phyloP scores from a whole-genome alignment of 2,329 filamentous ascomycete species.

The Bipolaris zeicola region DNA sequence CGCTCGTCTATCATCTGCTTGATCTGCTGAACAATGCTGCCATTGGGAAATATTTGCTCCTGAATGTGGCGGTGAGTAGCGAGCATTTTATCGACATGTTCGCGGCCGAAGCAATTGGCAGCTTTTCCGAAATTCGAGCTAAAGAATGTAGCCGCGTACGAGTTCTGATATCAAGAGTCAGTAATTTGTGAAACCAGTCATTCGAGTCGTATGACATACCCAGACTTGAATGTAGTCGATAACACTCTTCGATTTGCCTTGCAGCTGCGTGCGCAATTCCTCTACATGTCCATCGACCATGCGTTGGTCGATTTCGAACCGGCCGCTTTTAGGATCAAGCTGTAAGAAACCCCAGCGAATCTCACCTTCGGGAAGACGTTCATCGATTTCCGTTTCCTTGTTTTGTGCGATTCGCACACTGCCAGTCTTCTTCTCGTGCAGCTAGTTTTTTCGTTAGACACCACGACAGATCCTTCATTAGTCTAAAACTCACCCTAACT shows the following conservation, averaged over 20 bases:
- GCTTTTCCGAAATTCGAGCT: constrained; percentile 59
- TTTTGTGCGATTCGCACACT: constrained; percentile 44
- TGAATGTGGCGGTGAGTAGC: constrained; percentile 58
- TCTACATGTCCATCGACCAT: constrained; percentile 42
- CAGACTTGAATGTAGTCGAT: constrained; percentile 40
- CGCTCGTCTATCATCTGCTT: constrained; percentile 58
- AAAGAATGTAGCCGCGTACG: constrained; percentile 60
- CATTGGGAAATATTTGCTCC: constrained; percentile 52
- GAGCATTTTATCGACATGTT: constrained; percentile 61
- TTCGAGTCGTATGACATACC: constrained; percentile 4
- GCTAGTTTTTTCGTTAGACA: constrained; percentile 19
- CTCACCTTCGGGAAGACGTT: constrained; percentile 33
- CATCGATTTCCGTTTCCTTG: constrained; percentile 19
- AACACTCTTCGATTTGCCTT: constrained; percentile 38
- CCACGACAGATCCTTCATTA: background rate
- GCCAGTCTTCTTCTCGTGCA: constrained; percentile 52
- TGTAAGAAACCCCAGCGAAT: constrained; percentile 44
- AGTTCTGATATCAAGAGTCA: constrained; percentile 54
- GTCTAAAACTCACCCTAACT: constrained; percentile 35
- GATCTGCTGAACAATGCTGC: constrained; percentile 42
- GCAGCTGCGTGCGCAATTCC: constrained; percentile 38
- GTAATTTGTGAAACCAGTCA: background rate
- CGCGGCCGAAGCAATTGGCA: constrained; percentile 59
- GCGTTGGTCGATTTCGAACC: constrained; percentile 41
- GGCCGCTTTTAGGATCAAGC: constrained; percentile 32